Evolutionary conservation across 345 rosid genomes (phyloP).

Genomic region (Dipteronia dyeriana): DNA sequence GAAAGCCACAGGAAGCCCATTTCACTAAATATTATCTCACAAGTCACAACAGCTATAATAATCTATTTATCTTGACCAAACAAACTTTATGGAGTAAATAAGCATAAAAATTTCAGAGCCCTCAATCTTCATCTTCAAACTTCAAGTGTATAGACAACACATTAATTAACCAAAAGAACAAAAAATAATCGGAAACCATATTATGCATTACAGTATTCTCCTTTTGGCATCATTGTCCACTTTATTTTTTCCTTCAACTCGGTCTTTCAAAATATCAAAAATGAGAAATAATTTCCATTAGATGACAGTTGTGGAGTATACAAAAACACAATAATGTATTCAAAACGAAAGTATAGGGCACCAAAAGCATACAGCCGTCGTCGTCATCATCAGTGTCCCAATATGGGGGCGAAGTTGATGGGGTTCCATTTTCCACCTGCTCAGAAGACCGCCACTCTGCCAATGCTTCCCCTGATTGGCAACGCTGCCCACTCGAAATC

Average conservation of each 20-base stretch:
- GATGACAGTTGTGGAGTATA: not conserved
- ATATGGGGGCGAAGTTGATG: constrained; percentile 84
- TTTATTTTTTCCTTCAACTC: constrained; percentile 4
- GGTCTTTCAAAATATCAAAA: not conserved
- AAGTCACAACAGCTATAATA: not conserved
- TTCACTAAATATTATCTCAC: not conserved
- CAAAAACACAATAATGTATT: not conserved
- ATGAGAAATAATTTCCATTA: not conserved
- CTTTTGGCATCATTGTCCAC: not conserved
- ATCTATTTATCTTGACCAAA: not conserved
- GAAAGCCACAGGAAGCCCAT: not conserved
- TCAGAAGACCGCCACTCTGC: constrained; percentile 95
- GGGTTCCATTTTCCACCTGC: constrained; percentile 86
- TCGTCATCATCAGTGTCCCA: constrained; percentile 91
- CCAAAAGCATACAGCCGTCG: constrained; percentile 53
- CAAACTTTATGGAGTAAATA: not conserved
- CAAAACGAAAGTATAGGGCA: not conserved
- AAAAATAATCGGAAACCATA: not conserved
- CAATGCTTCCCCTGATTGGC: constrained; percentile 76
- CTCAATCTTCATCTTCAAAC: not conserved
- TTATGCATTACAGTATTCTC: not conserved
- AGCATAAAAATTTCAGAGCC: not conserved
- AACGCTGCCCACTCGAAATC: constrained; percentile 53
- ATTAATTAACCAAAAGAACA: not conserved
- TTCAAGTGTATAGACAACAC: not conserved